phyloP scores from a whole-genome alignment of 192 early-diverging fungal species.

The Entomortierella beljakovae region DNA sequence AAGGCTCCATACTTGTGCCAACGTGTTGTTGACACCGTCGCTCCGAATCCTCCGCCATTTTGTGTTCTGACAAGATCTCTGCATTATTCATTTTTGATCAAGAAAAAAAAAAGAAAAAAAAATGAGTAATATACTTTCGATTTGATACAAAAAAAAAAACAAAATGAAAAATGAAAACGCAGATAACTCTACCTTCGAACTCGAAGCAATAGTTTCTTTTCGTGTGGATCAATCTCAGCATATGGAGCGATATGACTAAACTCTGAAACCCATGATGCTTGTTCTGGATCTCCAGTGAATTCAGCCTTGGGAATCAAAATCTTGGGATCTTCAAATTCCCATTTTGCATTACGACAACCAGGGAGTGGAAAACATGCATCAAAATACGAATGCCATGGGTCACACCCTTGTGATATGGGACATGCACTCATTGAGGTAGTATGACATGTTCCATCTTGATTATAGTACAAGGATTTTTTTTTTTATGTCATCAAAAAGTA shows the following conservation, averaged over 20 bases:
- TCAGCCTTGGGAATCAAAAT: slow-evolving; percentile 20
- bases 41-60: slow-evolving; percentile 65
- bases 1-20: slow-evolving; percentile 70
- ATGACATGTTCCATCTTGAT: slow-evolving; percentile 45
- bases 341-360: slow-evolving; percentile 26
- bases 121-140: too few relatives aligned
- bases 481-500: too few relatives aligned
- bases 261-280: slow-evolving; percentile 60
- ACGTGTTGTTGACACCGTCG: slow-evolving; percentile 66
- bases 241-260: slow-evolving; percentile 65
- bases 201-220: slow-evolving; percentile 37
- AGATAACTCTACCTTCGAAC: slow-evolving; percentile 57
- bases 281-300: slow-evolving; percentile 66
- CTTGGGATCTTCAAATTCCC: slow-evolving; percentile 19
- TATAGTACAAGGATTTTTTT: too few relatives aligned
- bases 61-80: slow-evolving; percentile 46
- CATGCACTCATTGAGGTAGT: slow-evolving; percentile 42
- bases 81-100: slow-evolving; percentile 35
- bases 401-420: slow-evolving; percentile 38
- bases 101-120: too few relatives aligned
- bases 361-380: slow-evolving; percentile 42
- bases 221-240: slow-evolving; percentile 39
- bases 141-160: too few relatives aligned
- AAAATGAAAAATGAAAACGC: too few relatives aligned
- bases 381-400: slow-evolving; percentile 31